Base-by-base conservation (phyloP, 139 green algal genomes). In the Auxenochlorella pyrenoidosa region DNA sequence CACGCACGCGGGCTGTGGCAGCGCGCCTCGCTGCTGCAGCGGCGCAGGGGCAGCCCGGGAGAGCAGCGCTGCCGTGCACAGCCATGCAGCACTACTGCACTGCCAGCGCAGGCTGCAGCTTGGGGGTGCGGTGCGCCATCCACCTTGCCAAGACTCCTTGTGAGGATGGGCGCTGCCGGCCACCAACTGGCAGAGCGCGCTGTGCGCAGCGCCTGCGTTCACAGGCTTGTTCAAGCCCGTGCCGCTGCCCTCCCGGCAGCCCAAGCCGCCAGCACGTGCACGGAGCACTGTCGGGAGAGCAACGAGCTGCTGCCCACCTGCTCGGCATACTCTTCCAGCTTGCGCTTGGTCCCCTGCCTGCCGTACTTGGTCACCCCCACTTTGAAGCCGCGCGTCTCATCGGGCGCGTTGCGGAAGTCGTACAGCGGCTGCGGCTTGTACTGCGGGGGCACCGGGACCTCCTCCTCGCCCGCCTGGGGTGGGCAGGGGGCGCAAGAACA, bases 271-370 rank as follows among this genome's bases (percentile, higher is more conserved):
- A 41, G 10, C 32, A 73, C 30, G 32, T 41, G 32, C 66, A 40
- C 54, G 54, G 54, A 63, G 54, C 54, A 63, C 54, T 24, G 54
- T 24, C 54, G 10, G 12, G 8, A 63, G 54, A 5, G 10, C 21
- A 5, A 24, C 5, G 78, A 36, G 1, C 0, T 34, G 18, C 54
- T 63, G 5, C 83, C 24, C 68, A 83, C 84, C 88, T 93, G 91
- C 44, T 94, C 85, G n/a, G 87, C 79, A 81, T 94, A 91, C 41
- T 95, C 92, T 1, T 94, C 92, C 36, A 94, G 78, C 82, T 93
- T 94, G n/a, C 92, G 87, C 70, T 95, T 95, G 47, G 59, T 89
- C 18, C 83, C 87, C 40, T 63, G n/a, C 18, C 59, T 83, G 58
- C 89, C 89, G 21, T 63, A 77, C 72, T 92, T 92, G 13, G 80